Evolutionary conservation across 1,284 basidiomycete genomes (phyloP), one percentile per base, ranked within the genome.

Genomic region (Sphagnurus paluster): DNA sequence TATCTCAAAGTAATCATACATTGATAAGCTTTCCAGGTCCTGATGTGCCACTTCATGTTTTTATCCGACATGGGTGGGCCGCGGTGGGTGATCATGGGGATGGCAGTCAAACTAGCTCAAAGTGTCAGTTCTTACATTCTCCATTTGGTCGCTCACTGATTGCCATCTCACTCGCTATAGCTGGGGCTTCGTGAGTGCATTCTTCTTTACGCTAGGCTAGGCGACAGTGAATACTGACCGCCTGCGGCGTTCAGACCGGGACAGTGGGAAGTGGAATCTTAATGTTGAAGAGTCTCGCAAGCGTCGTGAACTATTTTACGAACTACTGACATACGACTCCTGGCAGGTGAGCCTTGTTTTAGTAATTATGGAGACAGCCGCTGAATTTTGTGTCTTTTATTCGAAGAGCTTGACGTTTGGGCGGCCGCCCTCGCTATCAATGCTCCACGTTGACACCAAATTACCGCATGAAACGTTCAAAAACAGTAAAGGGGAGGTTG

Each of bases 31-130:
- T n/a, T 46, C 32, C 54, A 84, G 82, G 59, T 84, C n/a, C 60
- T 86, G 38, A 83, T 84, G 78, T 81, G 77, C 54, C 82, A 86
- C 57, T 84, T 76, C 59, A 83, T 86, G 81, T 84, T 84, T 58
- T 64, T 80, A 44, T 73, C 77, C 23, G 79, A 84, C 56, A 78
- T 82, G 57, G 78, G 80, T 41, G 74, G 75, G n/a, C 77, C 81
- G 17, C 70, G 82, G 52, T 86, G 83, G 83, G 75, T 80, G 19
- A 64, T 80, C 38, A 84, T 84, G 81, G 83, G 83, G 35, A 69
- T 84, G 24, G 75, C 80, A 9, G 79, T 83, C 29, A 86, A 86
- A 63, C 62, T 84, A 50, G 80, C 80, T 42, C 80, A 83, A 59
- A 81, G 80, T 65, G 82, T 84, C 48, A 72, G 82, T 77, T 36